Percentiles rank a stretch among this genome's conserved stretches.
Conservation (phyloP, 805 yeast genomes). For the Ogataea trehaloabstinens region DNA sequence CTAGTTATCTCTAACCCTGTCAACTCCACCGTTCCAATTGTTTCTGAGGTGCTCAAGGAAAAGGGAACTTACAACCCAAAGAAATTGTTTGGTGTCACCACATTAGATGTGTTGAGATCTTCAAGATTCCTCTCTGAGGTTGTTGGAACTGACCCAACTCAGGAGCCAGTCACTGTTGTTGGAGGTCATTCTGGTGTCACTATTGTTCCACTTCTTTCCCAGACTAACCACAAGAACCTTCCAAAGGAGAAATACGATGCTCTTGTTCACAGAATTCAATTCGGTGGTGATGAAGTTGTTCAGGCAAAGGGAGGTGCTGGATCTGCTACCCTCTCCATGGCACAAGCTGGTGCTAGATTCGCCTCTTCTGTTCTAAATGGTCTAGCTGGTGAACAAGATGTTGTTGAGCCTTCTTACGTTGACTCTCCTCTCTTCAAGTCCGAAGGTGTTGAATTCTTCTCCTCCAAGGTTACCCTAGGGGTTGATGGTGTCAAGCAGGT, state of each 20-base stretch:
- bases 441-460: constrained; percentile 96
- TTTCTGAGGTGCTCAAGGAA: constrained; percentile 84
- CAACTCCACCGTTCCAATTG: constrained; percentile 96
- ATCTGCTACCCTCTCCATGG: constrained; percentile 84
- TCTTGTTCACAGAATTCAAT: constrained; percentile 86
- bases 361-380: constrained; percentile 64
- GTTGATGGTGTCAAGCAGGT: constrained; percentile 82
- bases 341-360: constrained; percentile 77
- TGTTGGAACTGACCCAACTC: constrained; percentile 70
- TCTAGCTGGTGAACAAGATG: constrained; percentile 42
- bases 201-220: constrained; percentile 90
- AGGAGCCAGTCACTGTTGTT: constrained; percentile 80
- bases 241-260: constrained; percentile 63
- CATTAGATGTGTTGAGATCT: constrained; percentile 87
- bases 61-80: constrained; percentile 88
- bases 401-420: constrained; percentile 54
- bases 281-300: constrained; percentile 88
- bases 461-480: constrained; percentile 92
- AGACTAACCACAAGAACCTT: constrained; percentile 66
- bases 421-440: constrained; percentile 78
- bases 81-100: constrained; percentile 94
- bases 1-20: constrained; percentile 91
- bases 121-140: constrained; percentile 75
- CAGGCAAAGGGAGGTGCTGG: constrained; percentile 84
- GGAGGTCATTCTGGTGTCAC: constrained; percentile 99